Percentiles rank a stretch among this genome's conserved stretches.
Conservation (phyloP, 1,284 basidiomycete species). For the Inonotus obliquus region DNA sequence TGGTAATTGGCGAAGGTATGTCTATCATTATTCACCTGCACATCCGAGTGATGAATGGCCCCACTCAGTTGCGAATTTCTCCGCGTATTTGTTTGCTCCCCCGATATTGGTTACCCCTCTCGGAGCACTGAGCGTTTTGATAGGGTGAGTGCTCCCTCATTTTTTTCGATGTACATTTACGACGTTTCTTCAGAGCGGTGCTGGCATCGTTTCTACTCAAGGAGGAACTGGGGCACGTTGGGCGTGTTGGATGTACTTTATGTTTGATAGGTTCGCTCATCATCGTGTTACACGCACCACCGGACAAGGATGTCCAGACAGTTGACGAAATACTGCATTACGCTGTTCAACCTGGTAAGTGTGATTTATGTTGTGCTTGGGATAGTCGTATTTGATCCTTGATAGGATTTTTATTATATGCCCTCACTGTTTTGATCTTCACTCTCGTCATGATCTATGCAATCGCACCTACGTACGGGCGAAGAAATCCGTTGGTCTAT, state of each 20-base stretch:
- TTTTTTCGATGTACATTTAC: background rate
- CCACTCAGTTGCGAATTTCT: constrained; percentile 89
- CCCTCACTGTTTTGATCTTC: constrained; percentile 80
- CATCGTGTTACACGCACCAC: constrained; percentile 95
- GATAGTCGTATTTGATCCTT: background rate
- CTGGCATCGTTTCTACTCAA: constrained; percentile 91
- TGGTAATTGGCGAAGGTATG: constrained; percentile 86
- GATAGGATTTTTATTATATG: constrained; percentile 85
- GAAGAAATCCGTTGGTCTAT: constrained; percentile 87
- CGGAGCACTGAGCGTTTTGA: constrained; percentile 94
- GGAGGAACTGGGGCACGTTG: constrained; percentile 92
- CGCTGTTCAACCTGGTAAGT: constrained; percentile 82
- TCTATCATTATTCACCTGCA: background rate
- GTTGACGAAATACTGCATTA: constrained; percentile 93
- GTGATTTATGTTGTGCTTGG: constrained; percentile 4
- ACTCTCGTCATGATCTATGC: constrained; percentile 84
- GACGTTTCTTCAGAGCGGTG: constrained; percentile 60
- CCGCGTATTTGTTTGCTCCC: constrained; percentile 97
- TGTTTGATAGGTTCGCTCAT: constrained; percentile 92
- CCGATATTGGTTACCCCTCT: constrained; percentile 96
- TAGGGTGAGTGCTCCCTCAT: constrained; percentile 76
- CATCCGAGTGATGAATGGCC: background rate
- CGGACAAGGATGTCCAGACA: constrained; percentile 90
- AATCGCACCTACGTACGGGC: constrained; percentile 85
- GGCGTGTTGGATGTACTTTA: constrained; percentile 87